Base-by-base conservation (phyloP, 805 yeast genomes). In the Ogataea dorogensis region DNA sequence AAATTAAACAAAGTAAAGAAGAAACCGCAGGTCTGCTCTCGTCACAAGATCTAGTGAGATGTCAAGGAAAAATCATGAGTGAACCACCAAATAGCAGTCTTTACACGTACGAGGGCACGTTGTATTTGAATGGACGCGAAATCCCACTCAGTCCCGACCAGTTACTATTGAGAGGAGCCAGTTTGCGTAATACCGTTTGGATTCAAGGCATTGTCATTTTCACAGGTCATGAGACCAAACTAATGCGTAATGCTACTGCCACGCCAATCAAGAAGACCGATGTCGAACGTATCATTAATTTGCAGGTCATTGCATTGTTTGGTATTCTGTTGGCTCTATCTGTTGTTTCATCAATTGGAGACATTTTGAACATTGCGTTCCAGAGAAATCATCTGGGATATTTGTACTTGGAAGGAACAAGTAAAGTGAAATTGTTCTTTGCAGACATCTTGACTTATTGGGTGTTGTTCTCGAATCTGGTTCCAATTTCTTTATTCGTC, bases 181-280 rank as follows among this genome's bases (percentile, higher is more conserved):
- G 93, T 3, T 68, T 93, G 44, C 74, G 97, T 61, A 93, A 93
- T 56, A 94, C 99, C 0, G 85, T 80, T 27, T 93, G 96, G 97
- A 78, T 93, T 27, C 86, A 86, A 51, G 99, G 98, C 15, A 71
- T 87, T 33, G 97, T 86, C 2, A 77, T 93, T 1, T 93, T 91
- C 59, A 93, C 99, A 0, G 99, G 99, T 14, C 99, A 94, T 59
- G 98, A 93, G 64, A 93, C 99, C 0, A 93, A 93, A 55, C 70
- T 93, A 47, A 91, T 93, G 98, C 78, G 98, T 58, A 93, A 93
- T 65, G 98, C 99, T 13, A 89, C 98, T 2, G 97, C 98, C 2
- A 81, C 99, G 2, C 99, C 99, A 8, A 94, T 93, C 53, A 93
- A 93, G 59, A 75, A 95, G 53, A 93, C 99, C 0, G 95, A 95